Base-by-base conservation (phyloP, 306 rosid species). In the Fragaria ananassa region DNA sequence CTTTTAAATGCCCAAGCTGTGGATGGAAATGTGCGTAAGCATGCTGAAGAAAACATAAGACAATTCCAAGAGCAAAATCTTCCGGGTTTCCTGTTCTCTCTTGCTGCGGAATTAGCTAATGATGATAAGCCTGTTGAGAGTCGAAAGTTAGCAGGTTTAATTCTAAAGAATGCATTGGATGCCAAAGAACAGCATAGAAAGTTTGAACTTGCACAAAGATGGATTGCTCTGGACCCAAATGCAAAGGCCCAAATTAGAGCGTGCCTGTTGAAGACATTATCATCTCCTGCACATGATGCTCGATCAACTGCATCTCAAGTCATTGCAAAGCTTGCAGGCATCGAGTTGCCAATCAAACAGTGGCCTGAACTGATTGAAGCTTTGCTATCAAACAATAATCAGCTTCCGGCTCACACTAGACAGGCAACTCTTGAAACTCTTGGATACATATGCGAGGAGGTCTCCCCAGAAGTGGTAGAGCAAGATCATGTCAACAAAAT, bases 381-480 rank as follows among this genome's bases (percentile, higher is more conserved):
- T 8, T 87, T 93, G 34, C 79, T 93, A 88, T 84, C 93, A 13
- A 93, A 86, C 76, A 82, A 80, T 73, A 91, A 87, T 61, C 98
- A 91, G 78, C 93, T 88, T 81, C 92, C 96, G 9, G 84, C 90
- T 41, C 89, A 85, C 72, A 86, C 95, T 4, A 91, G 86, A 79
- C 98, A 93, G 81, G 93, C 98, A 54, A 91, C 96, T 42, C 95
- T 93, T 67, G 98, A 93, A 82, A 88, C 97, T 64, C 96, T 93
- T 85, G 98, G 98, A 63, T 93, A 93, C 86, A 83, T 93, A 45
- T 93, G 98, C 34, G 97, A 93, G 83, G 97, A 93, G 89, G 93
- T 93, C 12, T 93, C 96, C 46, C 87, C 96, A 0, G 93, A 89
- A 63, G 86, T 74, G 76, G 84, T 91, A 58, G 97, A 88, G 8